Evolutionary conservation across 805 yeast genomes (phyloP), one percentile per base, ranked within the genome.

Genomic region (Yarrowia porcina): DNA sequence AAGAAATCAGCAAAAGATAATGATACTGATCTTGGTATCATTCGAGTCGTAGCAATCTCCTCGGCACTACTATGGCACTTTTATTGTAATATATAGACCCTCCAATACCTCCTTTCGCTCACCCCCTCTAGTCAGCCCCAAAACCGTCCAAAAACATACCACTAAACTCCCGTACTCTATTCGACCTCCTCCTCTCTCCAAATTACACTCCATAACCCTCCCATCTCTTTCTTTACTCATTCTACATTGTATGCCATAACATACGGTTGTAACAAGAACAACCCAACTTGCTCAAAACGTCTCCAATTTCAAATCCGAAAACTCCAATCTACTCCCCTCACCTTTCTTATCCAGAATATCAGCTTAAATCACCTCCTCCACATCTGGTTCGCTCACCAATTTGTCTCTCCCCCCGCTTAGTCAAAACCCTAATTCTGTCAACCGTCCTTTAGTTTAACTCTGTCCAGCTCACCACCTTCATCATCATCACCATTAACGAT

Each of bases 401-500:
- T 8, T 25, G 4, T 27, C 13, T 5, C 20, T 17, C 2, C 33
- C 17, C 10, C 2, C n/a, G 52, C 52, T 45, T 30, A 45, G 52
- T 45, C 35, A 45, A 45, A 45, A 45, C 36, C 36, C 36, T 45
- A 45, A 13, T 30, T 45, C n/a, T 30, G 36, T 45, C 52, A 45
- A 21, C 52, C 13, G 27, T 17, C 35, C 21, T 44, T 44, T 44
- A 44, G 35, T 44, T 45, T 45, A 45, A 45, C 52, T 45, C 36
- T 45, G 36, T 45, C 36, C 52, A 45, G 52, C 36, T 45, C 52
- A 45, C 52, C 49, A 44, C 49, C 52, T 30, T 27, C 52, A 18
- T 45, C 52, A 45, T 45, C 56, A 32, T 49, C 38, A 32, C 56
- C 56, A 49, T 32, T 27, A 5, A 49, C 56, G 56, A 49, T 49